These are phyloP conservation scores for Neonectria punicea DNA, from an alignment of 2,329 filamentous ascomycete genomes.

Conservation along the genomic window DNA sequence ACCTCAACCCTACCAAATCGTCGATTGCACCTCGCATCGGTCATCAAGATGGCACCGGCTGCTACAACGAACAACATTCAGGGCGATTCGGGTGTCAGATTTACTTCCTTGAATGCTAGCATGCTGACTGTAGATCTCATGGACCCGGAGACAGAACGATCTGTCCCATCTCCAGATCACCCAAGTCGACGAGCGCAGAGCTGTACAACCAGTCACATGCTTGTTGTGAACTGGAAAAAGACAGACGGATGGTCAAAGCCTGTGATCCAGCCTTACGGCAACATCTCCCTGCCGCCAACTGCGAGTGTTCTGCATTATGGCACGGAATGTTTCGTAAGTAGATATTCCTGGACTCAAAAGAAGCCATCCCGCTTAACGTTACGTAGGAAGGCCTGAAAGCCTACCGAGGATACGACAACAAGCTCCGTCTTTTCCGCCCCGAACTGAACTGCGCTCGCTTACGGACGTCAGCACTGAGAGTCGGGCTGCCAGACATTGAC, in stretches of 20 bases:
- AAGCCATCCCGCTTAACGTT: too few relatives aligned
- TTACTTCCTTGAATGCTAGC: too few relatives aligned
- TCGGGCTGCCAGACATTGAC: conserved; percentile 73
- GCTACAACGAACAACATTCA: too few relatives aligned
- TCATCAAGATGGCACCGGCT: too few relatives aligned
- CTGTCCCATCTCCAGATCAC: too few relatives aligned
- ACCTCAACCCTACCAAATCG: too few relatives aligned
- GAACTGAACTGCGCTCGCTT: conserved; percentile 69
- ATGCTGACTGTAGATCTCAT: too few relatives aligned
- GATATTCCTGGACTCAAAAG: too few relatives aligned
- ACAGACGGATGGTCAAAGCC: not conserved
- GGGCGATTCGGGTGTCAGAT: too few relatives aligned
- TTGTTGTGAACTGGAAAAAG: not conserved
- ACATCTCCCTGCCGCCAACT: not conserved
- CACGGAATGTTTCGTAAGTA: not conserved
- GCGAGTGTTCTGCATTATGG: not conserved
- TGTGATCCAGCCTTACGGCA: not conserved
- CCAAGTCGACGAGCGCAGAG: too few relatives aligned
- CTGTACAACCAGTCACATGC: not conserved
- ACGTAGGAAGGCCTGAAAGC: conserved; percentile 71
- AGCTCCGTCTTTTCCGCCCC: conserved; percentile 74
- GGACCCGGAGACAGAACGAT: too few relatives aligned
- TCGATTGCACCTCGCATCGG: too few relatives aligned
- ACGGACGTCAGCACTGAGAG: conserved; percentile 60
- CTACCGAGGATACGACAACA: conserved; percentile 76